phyloP scores from a whole-genome alignment of 2,329 filamentous ascomycete species.

The Rutstroemia sp. region DNA sequence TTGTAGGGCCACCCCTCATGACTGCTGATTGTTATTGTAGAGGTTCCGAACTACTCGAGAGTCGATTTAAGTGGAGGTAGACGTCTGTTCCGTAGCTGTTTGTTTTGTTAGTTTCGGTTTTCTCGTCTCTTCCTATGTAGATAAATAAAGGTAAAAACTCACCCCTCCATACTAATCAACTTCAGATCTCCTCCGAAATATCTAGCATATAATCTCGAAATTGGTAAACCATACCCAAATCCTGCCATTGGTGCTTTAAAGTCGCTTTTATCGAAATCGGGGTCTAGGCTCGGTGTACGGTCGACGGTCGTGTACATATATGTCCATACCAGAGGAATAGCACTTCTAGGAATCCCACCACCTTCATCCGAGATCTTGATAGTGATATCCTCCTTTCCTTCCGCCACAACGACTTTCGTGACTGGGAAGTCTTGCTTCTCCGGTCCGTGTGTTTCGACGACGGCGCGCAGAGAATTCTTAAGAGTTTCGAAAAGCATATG shows the following conservation, averaged over 20 bases:
- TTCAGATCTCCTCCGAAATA: conserved; percentile 98
- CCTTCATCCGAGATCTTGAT: conserved; percentile 98
- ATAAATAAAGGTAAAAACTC: conserved; percentile 33
- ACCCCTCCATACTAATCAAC: conserved; percentile 99
- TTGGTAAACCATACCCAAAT: conserved; percentile 95
- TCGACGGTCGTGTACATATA: conserved; percentile 99
- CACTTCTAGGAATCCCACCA: conserved; percentile 85
- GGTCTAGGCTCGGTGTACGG: conserved; percentile 87
- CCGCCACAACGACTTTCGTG: conserved; percentile 94
- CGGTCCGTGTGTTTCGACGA: conserved; percentile 89
- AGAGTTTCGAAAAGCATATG: conserved; percentile 99
- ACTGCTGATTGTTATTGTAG: conserved; percentile 81
- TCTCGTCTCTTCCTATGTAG: background rate
- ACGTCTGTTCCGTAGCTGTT: conserved; percentile 92
- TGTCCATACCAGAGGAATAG: conserved; percentile 97
- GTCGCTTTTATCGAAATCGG: conserved; percentile 97
- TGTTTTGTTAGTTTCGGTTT: conserved; percentile 15
- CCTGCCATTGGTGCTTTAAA: conserved; percentile 99
- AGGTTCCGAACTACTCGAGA: conserved; percentile 92
- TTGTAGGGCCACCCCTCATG: conserved; percentile 57
- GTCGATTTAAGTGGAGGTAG: conserved; percentile 92
- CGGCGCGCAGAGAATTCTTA: conserved; percentile 95
- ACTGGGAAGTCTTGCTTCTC: conserved; percentile 95
- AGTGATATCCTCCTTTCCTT: conserved; percentile 97
- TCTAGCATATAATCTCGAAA: conserved; percentile 85